phyloP scores from a whole-genome alignment of 2,329 filamentous ascomycete genomes.

The Pestalotiopsis sp. region DNA sequence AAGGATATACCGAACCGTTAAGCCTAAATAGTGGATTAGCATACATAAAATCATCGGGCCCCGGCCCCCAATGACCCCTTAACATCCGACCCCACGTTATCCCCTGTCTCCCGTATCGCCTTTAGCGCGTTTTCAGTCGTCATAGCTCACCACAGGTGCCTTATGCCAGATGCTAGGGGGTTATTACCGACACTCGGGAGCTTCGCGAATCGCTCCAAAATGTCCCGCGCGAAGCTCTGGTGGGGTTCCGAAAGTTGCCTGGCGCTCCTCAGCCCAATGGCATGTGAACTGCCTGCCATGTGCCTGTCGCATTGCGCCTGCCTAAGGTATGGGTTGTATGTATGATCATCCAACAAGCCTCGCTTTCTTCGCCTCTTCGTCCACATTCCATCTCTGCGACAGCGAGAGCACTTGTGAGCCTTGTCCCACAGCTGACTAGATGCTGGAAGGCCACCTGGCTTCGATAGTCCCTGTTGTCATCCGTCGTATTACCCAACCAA shows the following conservation, averaged over 20 bases:
- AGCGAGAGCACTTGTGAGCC: background rate
- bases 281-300: background rate
- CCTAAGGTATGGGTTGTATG: background rate
- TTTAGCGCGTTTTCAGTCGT: background rate
- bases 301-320: background rate
- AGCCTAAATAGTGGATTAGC: background rate
- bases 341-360: background rate
- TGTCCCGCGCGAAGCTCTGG: background rate
- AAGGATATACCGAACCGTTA: background rate
- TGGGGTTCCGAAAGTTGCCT: background rate
- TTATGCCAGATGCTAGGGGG: background rate
- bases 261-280: background rate
- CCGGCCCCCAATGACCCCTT: background rate
- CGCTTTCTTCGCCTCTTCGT: background rate
- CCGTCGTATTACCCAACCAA: background rate
- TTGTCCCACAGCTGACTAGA: background rate
- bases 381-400: background rate
- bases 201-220: background rate
- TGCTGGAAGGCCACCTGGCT: background rate
- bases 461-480: background rate
- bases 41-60: background rate
- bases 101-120: background rate
- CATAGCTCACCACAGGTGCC: background rate
- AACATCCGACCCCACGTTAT: background rate
- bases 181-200: background rate